Evolutionary conservation across 1,139 yeast genomes (phyloP).

Genomic region (Tardiomyces depauwii): DNA sequence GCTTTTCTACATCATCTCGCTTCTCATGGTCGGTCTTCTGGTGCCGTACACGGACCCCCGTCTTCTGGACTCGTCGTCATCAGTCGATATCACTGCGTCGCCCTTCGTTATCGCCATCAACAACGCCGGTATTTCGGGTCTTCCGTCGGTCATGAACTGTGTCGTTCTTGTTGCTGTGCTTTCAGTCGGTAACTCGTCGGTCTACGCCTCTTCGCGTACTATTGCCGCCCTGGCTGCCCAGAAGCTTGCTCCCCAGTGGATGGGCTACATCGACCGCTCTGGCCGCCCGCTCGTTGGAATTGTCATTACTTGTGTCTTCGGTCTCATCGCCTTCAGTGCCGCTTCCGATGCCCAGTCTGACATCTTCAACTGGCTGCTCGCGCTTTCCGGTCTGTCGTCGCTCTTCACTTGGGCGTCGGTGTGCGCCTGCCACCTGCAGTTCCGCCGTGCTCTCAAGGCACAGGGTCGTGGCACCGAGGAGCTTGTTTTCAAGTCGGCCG

Average conservation of each 20-base stretch:
- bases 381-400: constrained; percentile 69
- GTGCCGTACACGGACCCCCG: constrained; percentile 64
- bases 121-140: constrained; percentile 42
- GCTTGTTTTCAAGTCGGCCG: constrained; percentile 57
- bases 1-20: constrained; percentile 49
- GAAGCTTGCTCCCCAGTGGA: constrained; percentile 61
- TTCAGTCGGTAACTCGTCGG: constrained; percentile 65
- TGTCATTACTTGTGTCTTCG: constrained; percentile 43
- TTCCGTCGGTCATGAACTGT: constrained; percentile 61
- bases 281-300: constrained; percentile 71
- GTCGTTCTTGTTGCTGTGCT: constrained; percentile 58
- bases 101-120: constrained; percentile 64
- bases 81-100: constrained; percentile 46
- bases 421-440: constrained; percentile 62
- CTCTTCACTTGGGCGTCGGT: constrained; percentile 74
- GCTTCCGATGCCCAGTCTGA: constrained; percentile 58
- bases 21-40: constrained; percentile 47
- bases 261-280: constrained; percentile 58
- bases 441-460: constrained; percentile 55
- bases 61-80: constrained; percentile 26
- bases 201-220: constrained; percentile 72
- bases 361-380: constrained; percentile 68
- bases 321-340: constrained; percentile 58
- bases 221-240: constrained; percentile 70
- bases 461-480: constrained; percentile 58